Evolutionary conservation across 192 early-diverging fungal genomes (phyloP), one percentile per base, ranked within the genome.

Genomic region (Allomyces javanicus): DNA sequence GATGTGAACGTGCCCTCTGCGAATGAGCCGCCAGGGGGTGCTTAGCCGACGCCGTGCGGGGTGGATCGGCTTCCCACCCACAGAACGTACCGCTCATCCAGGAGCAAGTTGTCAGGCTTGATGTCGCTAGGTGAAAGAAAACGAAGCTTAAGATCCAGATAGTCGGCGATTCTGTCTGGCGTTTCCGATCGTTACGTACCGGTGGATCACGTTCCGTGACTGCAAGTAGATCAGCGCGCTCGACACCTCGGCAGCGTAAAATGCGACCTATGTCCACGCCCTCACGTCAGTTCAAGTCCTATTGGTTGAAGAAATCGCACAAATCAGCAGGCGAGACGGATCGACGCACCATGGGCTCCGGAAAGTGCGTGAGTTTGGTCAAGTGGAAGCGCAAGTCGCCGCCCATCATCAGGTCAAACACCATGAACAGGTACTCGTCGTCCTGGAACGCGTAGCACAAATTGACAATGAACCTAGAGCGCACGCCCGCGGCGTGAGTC

Each of bases 21-120:
- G 50, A 27, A 44, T 24, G 21, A 68, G 66, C 25, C 23, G 44
- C 12, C 44, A 9, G 9, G 33, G 9, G 33, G 33, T 3, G 0
- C 33, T 40, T 40, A 40, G 33, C 33, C 33, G 26, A 27, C 26
- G 26, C 33, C 3, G 33, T 9, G 33, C 33, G 7, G 7, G 7
- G 33, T 9, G 33, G 33, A 40, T 40, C 7, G 0, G 2, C 7
- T 7, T 40, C 7, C 33, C 33, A 40, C 7, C 5, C 33, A 9
- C 33, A 40, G 33, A 40, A 40, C 33, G 33, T 40, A 40, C 33
- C 33, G 33, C 7, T 83, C 84, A 67, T 86, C 84, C 25, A 93
- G 74, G 11, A 93, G 70, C 6, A 92, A 83, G 69, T 93, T 92
- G 70, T 93, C 90, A 9, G 91, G 91, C 69, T 92, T 58, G 50